Evolutionary conservation across 257 asterid species (phyloP).

Genomic region (Ophiorrhiza pumila): DNA sequence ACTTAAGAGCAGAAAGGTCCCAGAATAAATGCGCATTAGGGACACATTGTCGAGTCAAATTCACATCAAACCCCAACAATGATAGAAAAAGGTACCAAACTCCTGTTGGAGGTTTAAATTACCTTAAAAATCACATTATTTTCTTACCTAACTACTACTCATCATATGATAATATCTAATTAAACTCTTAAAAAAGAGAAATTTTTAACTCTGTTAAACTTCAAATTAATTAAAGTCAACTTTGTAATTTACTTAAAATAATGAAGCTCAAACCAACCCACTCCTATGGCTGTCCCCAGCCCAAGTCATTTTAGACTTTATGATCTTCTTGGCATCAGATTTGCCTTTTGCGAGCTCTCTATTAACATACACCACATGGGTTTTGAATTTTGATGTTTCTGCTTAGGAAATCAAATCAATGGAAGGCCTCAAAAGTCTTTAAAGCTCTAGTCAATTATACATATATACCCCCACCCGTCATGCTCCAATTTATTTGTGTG

Average conservation of each 20-base stretch:
- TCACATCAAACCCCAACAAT: conserved; percentile 13
- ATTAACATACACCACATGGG: conserved; percentile 11
- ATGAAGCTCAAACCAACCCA: conserved; percentile 10
- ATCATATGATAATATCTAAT: too few relatives aligned
- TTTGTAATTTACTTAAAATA: not conserved
- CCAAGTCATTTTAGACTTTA: conserved; percentile 16
- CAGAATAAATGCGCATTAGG: conserved; percentile 22
- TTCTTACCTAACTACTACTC: conserved; percentile 9
- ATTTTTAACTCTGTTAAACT: not conserved
- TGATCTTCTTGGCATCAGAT: too few relatives aligned
- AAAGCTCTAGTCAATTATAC: not conserved
- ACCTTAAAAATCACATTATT: not conserved
- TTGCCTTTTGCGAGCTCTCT: not conserved
- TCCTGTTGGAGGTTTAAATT: conserved; percentile 15
- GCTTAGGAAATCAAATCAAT: not conserved
- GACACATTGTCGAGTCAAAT: conserved; percentile 2
- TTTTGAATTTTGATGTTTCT: not conserved
- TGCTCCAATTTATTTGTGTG: not conserved
- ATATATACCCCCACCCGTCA: not conserved
- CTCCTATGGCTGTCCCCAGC: conserved; percentile 9
- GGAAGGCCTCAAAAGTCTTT: not conserved
- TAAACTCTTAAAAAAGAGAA: not conserved
- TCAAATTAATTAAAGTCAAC: not conserved
- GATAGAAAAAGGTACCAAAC: conserved; percentile 32
- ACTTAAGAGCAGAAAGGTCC: conserved; percentile 20